Conservation (phyloP, 768 basidiomycete genomes). For the Fomitopsis serialis region DNA sequence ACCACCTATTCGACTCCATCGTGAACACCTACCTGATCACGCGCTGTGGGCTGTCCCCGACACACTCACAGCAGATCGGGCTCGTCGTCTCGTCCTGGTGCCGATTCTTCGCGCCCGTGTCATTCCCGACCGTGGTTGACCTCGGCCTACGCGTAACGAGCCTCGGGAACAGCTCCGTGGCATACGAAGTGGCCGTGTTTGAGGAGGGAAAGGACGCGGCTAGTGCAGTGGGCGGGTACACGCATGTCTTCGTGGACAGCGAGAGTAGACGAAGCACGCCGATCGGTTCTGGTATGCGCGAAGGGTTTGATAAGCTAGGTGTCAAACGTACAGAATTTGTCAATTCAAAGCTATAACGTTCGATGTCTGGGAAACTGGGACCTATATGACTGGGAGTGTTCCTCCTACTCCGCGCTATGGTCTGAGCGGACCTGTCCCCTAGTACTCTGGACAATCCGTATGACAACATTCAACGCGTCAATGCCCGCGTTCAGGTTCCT, state of each 20-base stretch:
- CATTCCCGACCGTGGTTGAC: slow-evolving; percentile 68
- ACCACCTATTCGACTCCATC: slow-evolving; percentile 78
- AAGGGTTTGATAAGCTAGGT: slow-evolving; percentile 40
- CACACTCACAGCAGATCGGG: slow-evolving; percentile 51
- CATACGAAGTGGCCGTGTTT: slow-evolving; percentile 79
- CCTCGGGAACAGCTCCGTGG: slow-evolving; percentile 70
- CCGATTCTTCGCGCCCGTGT: slow-evolving; percentile 69
- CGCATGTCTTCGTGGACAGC: slow-evolving; percentile 78
- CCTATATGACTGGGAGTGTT: too few species aligned
- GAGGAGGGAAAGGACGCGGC: slow-evolving; percentile 30
- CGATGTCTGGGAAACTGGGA: too few species aligned
- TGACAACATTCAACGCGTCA: too few species aligned
- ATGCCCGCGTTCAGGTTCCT: too few species aligned
- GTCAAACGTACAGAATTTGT: neutral
- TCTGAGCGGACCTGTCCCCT: too few species aligned
- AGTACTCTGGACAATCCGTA: too few species aligned
- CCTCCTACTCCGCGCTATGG: too few species aligned
- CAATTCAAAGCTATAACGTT: slow-evolving; percentile 7
- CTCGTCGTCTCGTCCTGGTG: slow-evolving; percentile 77
- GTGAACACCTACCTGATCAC: slow-evolving; percentile 76
- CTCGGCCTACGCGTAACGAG: slow-evolving; percentile 64
- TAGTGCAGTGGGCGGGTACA: slow-evolving; percentile 53
- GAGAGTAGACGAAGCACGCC: slow-evolving; percentile 48
- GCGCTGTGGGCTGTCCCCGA: slow-evolving; percentile 51
- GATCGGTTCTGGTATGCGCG: slow-evolving; percentile 37